Percentiles rank a stretch among this genome's conserved stretches.
Conservation (phyloP, 1,284 basidiomycete species). For the Singerocomus rubriflavus region DNA sequence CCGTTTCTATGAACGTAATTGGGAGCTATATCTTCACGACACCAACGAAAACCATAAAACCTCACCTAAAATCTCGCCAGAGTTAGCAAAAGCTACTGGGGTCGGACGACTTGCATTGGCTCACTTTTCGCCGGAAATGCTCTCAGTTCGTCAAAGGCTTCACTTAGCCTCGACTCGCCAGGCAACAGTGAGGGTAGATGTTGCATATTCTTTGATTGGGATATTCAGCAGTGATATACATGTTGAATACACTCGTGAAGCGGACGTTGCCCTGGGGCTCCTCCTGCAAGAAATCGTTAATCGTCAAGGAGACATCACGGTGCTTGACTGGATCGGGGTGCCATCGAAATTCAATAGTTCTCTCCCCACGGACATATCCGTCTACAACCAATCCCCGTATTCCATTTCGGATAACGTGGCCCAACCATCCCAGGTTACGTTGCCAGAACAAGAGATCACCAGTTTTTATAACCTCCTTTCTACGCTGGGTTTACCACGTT, state of each 20-base stretch:
- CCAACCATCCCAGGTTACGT: not conserved
- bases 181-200: constrained; percentile 10
- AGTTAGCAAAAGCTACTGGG: not conserved
- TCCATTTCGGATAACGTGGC: not conserved
- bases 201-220: constrained; percentile 17
- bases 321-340: constrained; percentile 19
- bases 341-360: constrained; percentile 18
- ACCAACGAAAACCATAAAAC: constrained; percentile 9
- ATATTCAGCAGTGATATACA: constrained; percentile 13
- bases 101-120: not conserved
- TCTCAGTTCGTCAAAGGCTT: constrained; percentile 8
- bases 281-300: constrained; percentile 15
- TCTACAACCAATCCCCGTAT: constrained; percentile 8
- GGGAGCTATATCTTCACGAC: constrained; percentile 9
- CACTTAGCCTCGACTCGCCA: constrained; percentile 13
- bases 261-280: constrained; percentile 10
- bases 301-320: constrained; percentile 3
- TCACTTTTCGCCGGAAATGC: constrained; percentile 8
- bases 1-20: not conserved
- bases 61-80: not conserved
- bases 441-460: not conserved
- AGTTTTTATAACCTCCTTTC: not conserved
- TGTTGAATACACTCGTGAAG: constrained; percentile 2
- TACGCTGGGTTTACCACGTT: not conserved
- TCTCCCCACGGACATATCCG: constrained; percentile 6